Base-by-base conservation (phyloP, 2,329 filamentous ascomycete genomes). In the Cladosporium austrohemisphaericum region DNA sequence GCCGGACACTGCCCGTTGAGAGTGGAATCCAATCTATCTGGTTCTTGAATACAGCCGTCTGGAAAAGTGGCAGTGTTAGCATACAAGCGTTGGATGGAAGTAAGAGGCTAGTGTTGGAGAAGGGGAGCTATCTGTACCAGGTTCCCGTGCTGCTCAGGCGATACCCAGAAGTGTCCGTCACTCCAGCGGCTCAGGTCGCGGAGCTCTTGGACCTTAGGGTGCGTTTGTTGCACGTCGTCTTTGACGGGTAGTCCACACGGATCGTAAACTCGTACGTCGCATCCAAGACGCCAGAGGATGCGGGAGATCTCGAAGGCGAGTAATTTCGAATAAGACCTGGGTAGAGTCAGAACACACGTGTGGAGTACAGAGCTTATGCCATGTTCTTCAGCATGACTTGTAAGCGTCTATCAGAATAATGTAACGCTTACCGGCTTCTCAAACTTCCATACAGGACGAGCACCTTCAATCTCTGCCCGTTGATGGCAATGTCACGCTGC, bases 1-100 rank as follows among this genome's bases (percentile, higher is more conserved):
- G 83, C 0, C 82, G 77, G 0, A 86, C 76, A 7, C 77, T 78
- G 19, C 82, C 81, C 0, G 77, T 77, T 1, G 71, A 75, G 0
- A 86, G 68, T 0, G 82, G 82, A 31, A 85, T 82, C 83, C 83
- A 85, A 63, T 86, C 83, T 40, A 85, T 85, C 55, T 85, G 81
- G 55, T 83, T 83, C 55, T 85, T 85, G 71, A 85, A 85, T 0
- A 85, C 77, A 3, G 75, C 80, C 0, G 81, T 84, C 72, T 78
- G 40, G 14, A 9, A 26, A 7, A 7, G 13, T 13, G 13, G 13
- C 5, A 1, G 18, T 18, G 16, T 48, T 18, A 22, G 36, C 29
- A 13, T 32, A 32, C 7, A 19, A 6, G 23, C 1, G 79, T 4
- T n/a, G 18, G 33, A 5, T 14, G 5, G 36, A 9, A 22, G 26